Conservation (phyloP, 179 eudicot species). For the Actinidia arguta region DNA sequence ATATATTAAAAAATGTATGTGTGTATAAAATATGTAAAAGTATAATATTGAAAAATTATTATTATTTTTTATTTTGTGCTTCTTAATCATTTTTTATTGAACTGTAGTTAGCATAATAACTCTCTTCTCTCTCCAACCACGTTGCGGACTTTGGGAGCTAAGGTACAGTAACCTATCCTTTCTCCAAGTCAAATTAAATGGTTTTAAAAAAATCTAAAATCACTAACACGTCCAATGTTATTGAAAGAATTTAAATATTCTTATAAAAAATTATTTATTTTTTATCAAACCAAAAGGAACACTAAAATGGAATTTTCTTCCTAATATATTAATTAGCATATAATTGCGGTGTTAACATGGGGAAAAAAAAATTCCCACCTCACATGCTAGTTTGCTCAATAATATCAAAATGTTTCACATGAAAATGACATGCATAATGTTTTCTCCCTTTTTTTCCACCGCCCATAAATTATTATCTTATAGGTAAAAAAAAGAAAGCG, state of each 20-base stretch:
- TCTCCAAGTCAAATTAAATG: not conserved
- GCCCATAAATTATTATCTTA: not conserved
- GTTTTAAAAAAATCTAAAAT: not conserved
- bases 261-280: not conserved
- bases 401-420: not conserved
- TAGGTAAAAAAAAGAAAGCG: too few species aligned
- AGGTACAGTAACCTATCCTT: not conserved
- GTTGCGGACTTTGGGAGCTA: not conserved
- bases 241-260: not conserved
- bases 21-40: too few species aligned
- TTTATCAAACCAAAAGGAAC: too few species aligned
- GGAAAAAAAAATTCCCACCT: not conserved
- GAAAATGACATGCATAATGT: conserved; percentile 3
- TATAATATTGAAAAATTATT: too few species aligned
- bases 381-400: not conserved
- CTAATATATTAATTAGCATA: too few species aligned
- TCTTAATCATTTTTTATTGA: too few species aligned
- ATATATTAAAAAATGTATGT: too few species aligned
- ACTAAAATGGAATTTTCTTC: too few species aligned
- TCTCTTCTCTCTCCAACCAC: not conserved
- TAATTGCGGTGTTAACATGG: not conserved
- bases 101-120: too few species aligned
- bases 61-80: too few species aligned
- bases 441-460: too few species aligned
- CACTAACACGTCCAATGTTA: not conserved